Evolutionary conservation across 176 grass and related monocot species (phyloP), one percentile per base, ranked within the genome.

Genomic region (Aechmea fasciata): DNA sequence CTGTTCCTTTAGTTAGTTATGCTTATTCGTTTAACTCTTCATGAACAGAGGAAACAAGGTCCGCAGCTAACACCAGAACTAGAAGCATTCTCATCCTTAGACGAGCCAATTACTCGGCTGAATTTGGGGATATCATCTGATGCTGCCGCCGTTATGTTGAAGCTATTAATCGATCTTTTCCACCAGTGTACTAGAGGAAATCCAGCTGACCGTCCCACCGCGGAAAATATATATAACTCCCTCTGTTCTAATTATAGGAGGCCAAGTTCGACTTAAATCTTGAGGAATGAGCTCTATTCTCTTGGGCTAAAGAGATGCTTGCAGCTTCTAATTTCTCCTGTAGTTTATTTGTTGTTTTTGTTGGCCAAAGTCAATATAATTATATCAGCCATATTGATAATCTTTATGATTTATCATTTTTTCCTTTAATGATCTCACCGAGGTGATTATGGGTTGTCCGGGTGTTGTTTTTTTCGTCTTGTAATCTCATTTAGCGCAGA

Each of bases 1-100:
- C 29, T 33, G 3, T 61, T 20, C 20, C 20, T 15, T 61, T 15
- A n/a, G 15, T 61, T 19, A 12, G 9, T 19, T 20, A 51, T 82
- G 53, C 67, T 69, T 18, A 28, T 73, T 15, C 64, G 76, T 11
- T 62, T 63, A 57, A 66, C 51, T 48, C 11, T 26, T 67, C 70
- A 18, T 70, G 11, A 66, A 79, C 72, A 88, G 82, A 85, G 83
- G 81, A 87, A 87, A 69, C 68, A 90, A 74, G 73, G 94, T 49
- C 94, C 94, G 67, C 92, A 84, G 69, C 72, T 97, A 76, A 87
- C 84, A 29, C 75, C 82, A 75, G 94, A 92, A 85, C 64, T 97
- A 68, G 94, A 93, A 65, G 77, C 82, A 19, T 85, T 93, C 68
- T 79, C 80, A 68, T 73, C 78, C 15, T 28, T 77, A 17, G 89